A percentile compares a stretch with the other conserved stretches of the same genome.
phyloP scores from a whole-genome alignment of 2,329 filamentous ascomycete genomes.

The Diaporthe vexans region DNA sequence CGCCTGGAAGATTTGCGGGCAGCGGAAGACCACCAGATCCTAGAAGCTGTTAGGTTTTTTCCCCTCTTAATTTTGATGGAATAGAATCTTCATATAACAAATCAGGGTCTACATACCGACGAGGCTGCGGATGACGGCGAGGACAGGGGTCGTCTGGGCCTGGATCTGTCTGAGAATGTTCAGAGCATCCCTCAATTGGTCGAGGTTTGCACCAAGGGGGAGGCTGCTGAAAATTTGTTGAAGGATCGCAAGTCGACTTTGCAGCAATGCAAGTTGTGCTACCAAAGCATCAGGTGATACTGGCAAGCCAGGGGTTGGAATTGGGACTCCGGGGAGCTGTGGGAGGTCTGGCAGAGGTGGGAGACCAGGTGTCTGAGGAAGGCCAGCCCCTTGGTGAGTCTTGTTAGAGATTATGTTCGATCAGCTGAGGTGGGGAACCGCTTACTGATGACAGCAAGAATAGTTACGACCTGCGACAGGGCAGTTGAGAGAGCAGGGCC shows the following conservation, averaged over 20 bases:
- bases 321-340: background rate
- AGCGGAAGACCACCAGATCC: background rate
- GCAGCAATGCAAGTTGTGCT: background rate
- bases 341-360: background rate
- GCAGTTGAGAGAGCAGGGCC: background rate
- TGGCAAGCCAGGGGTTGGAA: background rate
- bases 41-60: background rate
- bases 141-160: background rate
- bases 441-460: slow-evolving; percentile 9
- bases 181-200: background rate
- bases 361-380: background rate
- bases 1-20: background rate
- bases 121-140: background rate
- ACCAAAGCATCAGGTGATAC: background rate
- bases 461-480: background rate
- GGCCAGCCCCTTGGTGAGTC: background rate
- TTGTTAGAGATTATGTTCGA: background rate
- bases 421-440: background rate
- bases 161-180: background rate
- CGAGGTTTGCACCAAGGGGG: background rate
- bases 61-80: too few species aligned
- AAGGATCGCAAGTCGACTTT: background rate
- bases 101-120: background rate
- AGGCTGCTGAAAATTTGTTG: slow-evolving; percentile 1
- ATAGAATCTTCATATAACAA: background rate